These are phyloP conservation scores for Caloboletus firmus DNA, from an alignment of 1,284 basidiomycete genomes.

Conservation along the genomic window DNA sequence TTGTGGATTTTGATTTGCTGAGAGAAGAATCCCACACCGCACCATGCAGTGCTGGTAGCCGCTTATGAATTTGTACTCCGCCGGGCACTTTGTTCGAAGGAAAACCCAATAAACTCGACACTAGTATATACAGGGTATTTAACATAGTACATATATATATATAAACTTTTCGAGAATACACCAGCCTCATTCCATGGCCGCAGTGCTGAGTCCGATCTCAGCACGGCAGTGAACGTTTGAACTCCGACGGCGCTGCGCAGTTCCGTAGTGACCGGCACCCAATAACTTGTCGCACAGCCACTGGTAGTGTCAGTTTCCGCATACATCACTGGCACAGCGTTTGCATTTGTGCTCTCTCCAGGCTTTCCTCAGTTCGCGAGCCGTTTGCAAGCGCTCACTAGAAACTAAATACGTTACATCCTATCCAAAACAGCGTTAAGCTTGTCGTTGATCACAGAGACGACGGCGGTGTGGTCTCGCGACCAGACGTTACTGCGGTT, in stretches of 20 bases:
- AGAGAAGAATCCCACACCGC: not conserved
- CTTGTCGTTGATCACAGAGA: constrained; percentile 5
- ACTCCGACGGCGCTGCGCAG: not conserved
- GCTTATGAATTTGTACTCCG: not conserved
- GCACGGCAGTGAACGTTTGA: not conserved
- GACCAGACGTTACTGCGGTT: constrained; percentile 23
- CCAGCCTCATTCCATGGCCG: not conserved
- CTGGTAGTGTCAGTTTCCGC: constrained; percentile 12
- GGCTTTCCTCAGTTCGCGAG: constrained; percentile 7
- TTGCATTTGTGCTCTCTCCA: constrained; percentile 11
- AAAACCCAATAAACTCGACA: not conserved
- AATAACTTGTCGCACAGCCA: constrained; percentile 25
- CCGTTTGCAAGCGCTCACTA: not conserved
- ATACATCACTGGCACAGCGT: constrained; percentile 3
- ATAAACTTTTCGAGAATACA: too few relatives aligned
- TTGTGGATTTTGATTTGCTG: not conserved
- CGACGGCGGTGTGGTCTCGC: constrained; percentile 14
- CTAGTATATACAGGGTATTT: too few relatives aligned
- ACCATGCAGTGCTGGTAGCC: too few relatives aligned
- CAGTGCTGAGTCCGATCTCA: not conserved
- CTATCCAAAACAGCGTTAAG: constrained; percentile 3
- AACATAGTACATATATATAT: too few relatives aligned
- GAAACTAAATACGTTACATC: not conserved
- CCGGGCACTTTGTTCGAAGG: not conserved
- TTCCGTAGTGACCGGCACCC: constrained; percentile 17